These are phyloP conservation scores for Leptographium flavum DNA, from an alignment of 2,329 filamentous ascomycete genomes.

Conservation along the genomic window DNA sequence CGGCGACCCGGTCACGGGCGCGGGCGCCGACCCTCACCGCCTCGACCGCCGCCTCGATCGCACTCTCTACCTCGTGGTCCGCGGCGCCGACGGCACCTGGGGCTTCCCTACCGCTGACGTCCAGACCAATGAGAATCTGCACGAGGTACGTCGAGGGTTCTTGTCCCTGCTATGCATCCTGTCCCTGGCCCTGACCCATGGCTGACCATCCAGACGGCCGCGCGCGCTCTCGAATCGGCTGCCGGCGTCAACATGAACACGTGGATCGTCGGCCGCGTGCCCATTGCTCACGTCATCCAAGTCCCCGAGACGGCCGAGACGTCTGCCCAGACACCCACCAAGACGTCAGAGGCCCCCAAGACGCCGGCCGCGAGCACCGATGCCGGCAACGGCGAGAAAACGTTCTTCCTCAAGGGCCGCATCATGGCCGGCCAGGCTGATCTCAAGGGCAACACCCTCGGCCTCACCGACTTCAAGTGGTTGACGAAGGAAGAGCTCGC, in stretches of 20 bases:
- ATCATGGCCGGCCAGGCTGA: constrained; percentile 96
- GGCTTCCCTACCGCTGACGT: constrained; percentile 65
- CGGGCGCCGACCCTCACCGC: constrained; percentile 57
- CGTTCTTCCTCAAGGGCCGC: constrained; percentile 89
- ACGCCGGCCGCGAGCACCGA: constrained; percentile 19
- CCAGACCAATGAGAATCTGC: constrained; percentile 57
- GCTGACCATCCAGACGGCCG: constrained; percentile 49
- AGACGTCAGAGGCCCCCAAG: too few species aligned
- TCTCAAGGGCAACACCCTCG: constrained; percentile 54
- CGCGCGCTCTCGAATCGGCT: constrained; percentile 60
- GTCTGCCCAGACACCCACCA: constrained; percentile 24
- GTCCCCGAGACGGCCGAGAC: too few species aligned
- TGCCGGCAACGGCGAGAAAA: constrained; percentile 54
- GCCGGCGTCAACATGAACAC: constrained; percentile 96
- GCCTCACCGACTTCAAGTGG: constrained; percentile 80
- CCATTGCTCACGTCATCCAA: constrained; percentile 63
- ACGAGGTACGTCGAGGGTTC: constrained; percentile 48
- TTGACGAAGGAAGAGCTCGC: constrained; percentile 77
- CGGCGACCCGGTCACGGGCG: constrained; percentile 56
- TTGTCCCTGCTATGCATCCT: too few species aligned
- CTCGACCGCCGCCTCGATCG: constrained; percentile 58
- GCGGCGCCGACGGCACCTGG: constrained; percentile 59
- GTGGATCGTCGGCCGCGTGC: constrained; percentile 86
- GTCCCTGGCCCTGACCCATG: not conserved
- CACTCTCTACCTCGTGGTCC: constrained; percentile 80